These are phyloP conservation scores for Alternaria ethzedia DNA, from an alignment of 2,329 filamentous ascomycete species.

Conservation along the genomic window DNA sequence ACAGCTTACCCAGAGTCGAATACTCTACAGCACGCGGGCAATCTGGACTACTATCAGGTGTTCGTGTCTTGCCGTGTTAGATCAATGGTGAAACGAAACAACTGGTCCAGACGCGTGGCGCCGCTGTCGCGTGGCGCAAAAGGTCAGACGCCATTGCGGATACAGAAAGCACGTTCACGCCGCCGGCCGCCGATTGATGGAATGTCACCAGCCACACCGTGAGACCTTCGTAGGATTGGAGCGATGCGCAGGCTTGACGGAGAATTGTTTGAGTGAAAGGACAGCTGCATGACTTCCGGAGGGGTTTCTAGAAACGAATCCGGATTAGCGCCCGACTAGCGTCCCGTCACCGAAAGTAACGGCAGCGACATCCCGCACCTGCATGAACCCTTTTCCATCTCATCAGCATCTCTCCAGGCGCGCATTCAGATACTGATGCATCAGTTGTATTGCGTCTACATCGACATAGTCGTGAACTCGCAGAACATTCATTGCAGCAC, in stretches of 20 bases:
- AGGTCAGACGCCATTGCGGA: background rate
- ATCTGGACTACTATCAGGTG: background rate
- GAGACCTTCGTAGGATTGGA: background rate
- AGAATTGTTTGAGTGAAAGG: background rate
- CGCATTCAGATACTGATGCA: background rate
- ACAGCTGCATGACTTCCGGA: background rate
- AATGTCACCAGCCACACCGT: slow-evolving; percentile 8
- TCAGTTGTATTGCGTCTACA: background rate
- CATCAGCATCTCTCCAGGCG: background rate
- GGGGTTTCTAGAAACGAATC: background rate
- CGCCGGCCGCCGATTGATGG: slow-evolving; percentile 25
- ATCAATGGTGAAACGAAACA: slow-evolving; percentile 28
- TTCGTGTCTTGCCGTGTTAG: background rate
- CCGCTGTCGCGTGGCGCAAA: slow-evolving; percentile 5
- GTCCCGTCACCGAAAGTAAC: background rate
- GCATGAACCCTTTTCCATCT: background rate
- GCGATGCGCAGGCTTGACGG: background rate
- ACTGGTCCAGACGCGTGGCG: slow-evolving; percentile 15
- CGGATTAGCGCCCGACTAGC: background rate
- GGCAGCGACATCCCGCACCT: background rate
- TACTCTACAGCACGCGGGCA: background rate
- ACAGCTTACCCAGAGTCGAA: background rate
- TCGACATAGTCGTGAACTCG: background rate
- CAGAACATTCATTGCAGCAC: background rate
- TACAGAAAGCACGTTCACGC: background rate